Evolutionary conservation across 108 stramenopile species (phyloP).

Genomic region (Cyclotella choctawhatcheeana): DNA sequence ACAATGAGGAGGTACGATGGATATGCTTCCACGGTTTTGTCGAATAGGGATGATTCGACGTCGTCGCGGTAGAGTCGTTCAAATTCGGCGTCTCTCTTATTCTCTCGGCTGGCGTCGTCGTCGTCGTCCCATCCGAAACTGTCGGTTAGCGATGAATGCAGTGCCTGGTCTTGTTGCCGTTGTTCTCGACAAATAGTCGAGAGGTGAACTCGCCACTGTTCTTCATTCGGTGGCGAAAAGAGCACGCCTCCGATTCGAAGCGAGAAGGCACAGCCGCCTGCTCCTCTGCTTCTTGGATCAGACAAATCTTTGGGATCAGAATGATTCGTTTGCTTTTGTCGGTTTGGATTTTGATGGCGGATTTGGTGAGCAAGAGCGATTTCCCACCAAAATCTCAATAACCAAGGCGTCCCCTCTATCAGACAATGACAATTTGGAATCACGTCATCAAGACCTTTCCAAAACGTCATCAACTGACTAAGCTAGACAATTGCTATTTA

Average conservation of each 20-base stretch:
- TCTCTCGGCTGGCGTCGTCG: background rate
- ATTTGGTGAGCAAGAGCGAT: no score
- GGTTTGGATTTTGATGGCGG: no score
- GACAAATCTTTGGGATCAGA: no score
- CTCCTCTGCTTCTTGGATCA: no score
- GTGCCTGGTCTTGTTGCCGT: no score
- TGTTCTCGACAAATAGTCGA: no score
- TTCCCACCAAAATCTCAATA: background rate
- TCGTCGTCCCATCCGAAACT: conserved; percentile 14
- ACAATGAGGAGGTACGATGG: background rate
- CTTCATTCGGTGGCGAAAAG: no score
- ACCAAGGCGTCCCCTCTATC: no score
- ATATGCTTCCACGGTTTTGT: background rate
- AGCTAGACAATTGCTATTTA: background rate
- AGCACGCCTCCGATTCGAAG: no score
- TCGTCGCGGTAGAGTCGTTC: background rate
- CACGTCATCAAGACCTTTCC: background rate
- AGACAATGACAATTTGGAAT: background rate
- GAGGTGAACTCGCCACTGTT: no score
- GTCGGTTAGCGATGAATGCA: background rate
- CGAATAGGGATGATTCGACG: background rate
- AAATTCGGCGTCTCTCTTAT: background rate
- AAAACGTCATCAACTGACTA: background rate
- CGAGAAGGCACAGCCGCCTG: no score
- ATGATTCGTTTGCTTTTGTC: no score